Percentiles rank a stretch among this genome's conserved stretches.
Evolutionary conservation across 225 moss, liverwort and hornwort species (phyloP).

Genomic region (Asterella californica): DNA sequence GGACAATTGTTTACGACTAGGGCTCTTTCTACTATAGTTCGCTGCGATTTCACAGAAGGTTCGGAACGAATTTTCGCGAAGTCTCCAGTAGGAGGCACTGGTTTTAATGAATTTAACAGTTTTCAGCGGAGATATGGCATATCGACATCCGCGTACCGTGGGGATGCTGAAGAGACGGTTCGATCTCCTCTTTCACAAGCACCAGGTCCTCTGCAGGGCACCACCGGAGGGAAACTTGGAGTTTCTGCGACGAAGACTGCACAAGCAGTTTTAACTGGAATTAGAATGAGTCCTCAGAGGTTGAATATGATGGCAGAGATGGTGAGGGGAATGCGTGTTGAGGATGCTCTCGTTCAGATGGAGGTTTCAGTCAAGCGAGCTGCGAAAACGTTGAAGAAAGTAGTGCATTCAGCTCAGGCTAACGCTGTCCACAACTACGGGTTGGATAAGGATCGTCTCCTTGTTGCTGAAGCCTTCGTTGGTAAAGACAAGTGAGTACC

Average conservation of each 20-base stretch:
- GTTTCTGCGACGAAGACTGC: conserved; percentile 53
- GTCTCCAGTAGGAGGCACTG: not conserved
- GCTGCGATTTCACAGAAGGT: not conserved
- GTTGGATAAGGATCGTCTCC: conserved; percentile 75
- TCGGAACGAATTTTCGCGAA: not conserved
- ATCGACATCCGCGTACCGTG: conserved; percentile 22
- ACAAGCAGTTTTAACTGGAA: conserved; percentile 81
- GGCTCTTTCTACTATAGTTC: not conserved
- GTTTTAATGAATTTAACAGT: not conserved
- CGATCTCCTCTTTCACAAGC: conserved; percentile 94
- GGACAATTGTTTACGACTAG: not conserved
- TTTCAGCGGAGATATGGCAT: conserved; percentile 25
- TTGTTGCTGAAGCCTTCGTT: conserved; percentile 60
- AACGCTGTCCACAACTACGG: conserved; percentile 92
- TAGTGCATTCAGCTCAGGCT: conserved; percentile 86
- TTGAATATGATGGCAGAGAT: conserved; percentile 93
- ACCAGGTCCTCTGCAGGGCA: conserved; percentile 59
- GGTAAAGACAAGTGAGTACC: conserved; percentile 38
- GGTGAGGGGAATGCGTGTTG: conserved; percentile 95
- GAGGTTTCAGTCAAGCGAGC: conserved; percentile 89
- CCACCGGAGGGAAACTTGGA: conserved; percentile 45
- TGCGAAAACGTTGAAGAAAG: conserved; percentile 84
- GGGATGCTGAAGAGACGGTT: conserved; percentile 41
- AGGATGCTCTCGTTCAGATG: conserved; percentile 93
- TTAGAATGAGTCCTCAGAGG: conserved; percentile 90